Base-by-base conservation (phyloP, 768 basidiomycete species). In the Coprinopsis sp. region DNA sequence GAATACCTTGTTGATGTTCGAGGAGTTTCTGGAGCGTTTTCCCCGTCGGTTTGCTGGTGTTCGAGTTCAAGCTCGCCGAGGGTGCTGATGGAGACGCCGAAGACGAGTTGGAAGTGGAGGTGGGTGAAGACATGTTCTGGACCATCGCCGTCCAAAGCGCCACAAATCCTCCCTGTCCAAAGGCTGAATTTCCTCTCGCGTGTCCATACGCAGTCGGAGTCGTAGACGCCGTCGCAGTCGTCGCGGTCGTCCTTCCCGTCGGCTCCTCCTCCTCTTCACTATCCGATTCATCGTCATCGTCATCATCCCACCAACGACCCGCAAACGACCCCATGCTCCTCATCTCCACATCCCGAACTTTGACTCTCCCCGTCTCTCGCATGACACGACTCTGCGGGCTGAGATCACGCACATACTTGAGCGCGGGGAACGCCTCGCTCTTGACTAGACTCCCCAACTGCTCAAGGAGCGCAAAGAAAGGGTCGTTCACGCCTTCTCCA, bases 341-440 rank as follows among this genome's bases (percentile, higher is more conserved):
- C n/a, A n/a, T n/a, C n/a, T n/a, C n/a, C n/a, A n/a, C n/a, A n/a
- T n/a, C n/a, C n/a, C n/a, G n/a, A n/a, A n/a, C n/a, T n/a, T n/a
- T n/a, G n/a, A n/a, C n/a, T n/a, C n/a, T n/a, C n/a, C n/a, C n/a
- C n/a, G n/a, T n/a, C n/a, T n/a, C n/a, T n/a, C n/a, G n/a, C 67
- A 87, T 74, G 18, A 53, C 49, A 55, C 83, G 76, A 46, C 79
- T 82, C 47, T 70, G 72, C 56, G 65, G 66, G 57, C 81, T 82
- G 62, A 88, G 66, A 64, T 88, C 85, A 29, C 85, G 66, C 40
- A 88, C 71, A 56, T 73, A 82, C 51, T 65, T 64, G 47, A 87
- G 61, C 11, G 62, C 59, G 21, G 85, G 85, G 58, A 87, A 87
- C 41, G 82, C 81, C 44, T 79, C 72, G 6, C 62, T 54, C 40